Percentiles rank a stretch among this genome's conserved stretches.
Evolutionary conservation across 106 monocot species (phyloP).

Genomic region (Narthecium ossifragum): DNA sequence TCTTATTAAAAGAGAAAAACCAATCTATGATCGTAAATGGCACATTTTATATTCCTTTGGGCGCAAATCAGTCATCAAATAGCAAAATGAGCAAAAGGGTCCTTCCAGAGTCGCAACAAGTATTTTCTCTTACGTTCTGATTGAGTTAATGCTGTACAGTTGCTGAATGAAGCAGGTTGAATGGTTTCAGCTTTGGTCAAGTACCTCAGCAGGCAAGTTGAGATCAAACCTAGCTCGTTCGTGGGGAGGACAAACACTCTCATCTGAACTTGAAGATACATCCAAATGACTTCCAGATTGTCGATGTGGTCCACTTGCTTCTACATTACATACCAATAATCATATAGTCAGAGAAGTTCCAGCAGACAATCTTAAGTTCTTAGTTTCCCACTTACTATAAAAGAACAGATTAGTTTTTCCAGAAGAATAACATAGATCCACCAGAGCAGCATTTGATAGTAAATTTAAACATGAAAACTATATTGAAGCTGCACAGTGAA

Average conservation of each 20-base stretch:
- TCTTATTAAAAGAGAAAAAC: too few species aligned
- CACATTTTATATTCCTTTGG: background rate
- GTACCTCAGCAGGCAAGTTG: background rate
- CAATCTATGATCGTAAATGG: too few species aligned
- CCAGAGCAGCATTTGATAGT: too few species aligned
- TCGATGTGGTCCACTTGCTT: background rate
- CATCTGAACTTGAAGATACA: constrained; percentile 1
- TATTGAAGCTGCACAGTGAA: too few species aligned
- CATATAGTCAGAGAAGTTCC: background rate
- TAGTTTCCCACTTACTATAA: too few species aligned
- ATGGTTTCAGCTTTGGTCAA: background rate
- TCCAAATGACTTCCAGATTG: background rate
- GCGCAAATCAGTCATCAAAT: background rate
- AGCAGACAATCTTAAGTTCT: background rate
- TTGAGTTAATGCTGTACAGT: background rate
- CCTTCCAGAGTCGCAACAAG: too few species aligned
- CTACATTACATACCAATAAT: background rate
- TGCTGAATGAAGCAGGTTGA: background rate
- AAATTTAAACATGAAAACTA: too few species aligned
- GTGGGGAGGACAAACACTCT: background rate
- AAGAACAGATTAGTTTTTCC: too few species aligned
- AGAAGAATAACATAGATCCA: too few species aligned
- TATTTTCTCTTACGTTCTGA: too few species aligned
- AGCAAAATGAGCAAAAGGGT: background rate
- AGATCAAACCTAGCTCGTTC: background rate